phyloP scores from a whole-genome alignment of 306 rosid species.

The Dalbergia cochinchinensis region DNA sequence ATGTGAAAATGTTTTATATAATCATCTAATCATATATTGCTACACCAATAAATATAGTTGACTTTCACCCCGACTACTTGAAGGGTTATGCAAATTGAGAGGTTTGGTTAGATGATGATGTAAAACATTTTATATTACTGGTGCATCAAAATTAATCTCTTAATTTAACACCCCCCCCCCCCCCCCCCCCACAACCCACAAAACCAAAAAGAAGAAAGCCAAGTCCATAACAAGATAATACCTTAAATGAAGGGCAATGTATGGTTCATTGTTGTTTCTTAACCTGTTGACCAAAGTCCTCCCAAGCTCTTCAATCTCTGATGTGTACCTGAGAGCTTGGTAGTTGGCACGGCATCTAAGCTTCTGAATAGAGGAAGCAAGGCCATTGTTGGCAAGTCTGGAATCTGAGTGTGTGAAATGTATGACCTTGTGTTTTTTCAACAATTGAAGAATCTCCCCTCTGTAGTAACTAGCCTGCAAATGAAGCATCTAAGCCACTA shows the following conservation, averaged over 20 bases:
- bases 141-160: no score
- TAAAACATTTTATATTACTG: no score
- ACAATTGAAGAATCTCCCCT: slow-evolving; percentile 73
- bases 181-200: no score
- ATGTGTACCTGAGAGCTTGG: slow-evolving; percentile 73
- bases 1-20: no score
- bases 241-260: slow-evolving; percentile 95
- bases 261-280: slow-evolving; percentile 75
- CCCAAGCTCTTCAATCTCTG: slow-evolving; percentile 91
- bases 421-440: slow-evolving; percentile 74
- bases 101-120: no score
- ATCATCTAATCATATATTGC: no score
- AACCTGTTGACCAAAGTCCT: slow-evolving; percentile 75
- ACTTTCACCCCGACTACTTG: no score
- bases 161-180: no score
- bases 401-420: slow-evolving; percentile 92
- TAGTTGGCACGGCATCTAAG: slow-evolving; percentile 93
- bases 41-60: no score
- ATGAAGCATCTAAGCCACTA: slow-evolving; percentile 50
- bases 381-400: slow-evolving; percentile 87
- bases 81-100: no score
- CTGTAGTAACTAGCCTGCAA: slow-evolving; percentile 96
- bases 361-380: slow-evolving; percentile 83
- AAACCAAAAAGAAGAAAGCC: not conserved
- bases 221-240: slow-evolving; percentile 31